These are phyloP conservation scores for Mortierella sp. DNA, from an alignment of 371 early-diverging fungal species.

Conservation along the genomic window DNA sequence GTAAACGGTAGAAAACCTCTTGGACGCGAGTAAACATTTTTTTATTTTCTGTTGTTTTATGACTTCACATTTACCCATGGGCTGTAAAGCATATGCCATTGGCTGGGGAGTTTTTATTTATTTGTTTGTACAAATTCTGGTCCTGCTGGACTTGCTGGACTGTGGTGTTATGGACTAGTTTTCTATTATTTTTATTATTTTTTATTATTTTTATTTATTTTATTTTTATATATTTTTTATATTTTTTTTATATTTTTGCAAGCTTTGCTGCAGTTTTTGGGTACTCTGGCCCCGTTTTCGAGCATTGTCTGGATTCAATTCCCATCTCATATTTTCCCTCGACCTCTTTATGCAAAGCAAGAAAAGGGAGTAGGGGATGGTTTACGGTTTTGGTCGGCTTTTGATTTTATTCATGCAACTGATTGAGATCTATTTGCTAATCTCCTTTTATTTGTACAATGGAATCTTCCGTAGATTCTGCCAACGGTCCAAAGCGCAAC, in stretches of 20 bases:
- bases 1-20: background rate
- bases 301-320: too few relatives aligned
- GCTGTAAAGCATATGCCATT: slow-evolving; percentile 1
- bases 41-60: too few relatives aligned
- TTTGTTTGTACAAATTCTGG: background rate
- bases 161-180: background rate
- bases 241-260: too few relatives aligned
- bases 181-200: background rate
- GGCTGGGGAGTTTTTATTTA: slow-evolving; percentile 5
- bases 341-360: too few relatives aligned
- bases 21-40: background rate
- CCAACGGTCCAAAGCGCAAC: slow-evolving; percentile 75
- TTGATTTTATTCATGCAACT: background rate
- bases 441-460: slow-evolving; percentile 6
- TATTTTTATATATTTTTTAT: background rate
- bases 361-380: too few relatives aligned
- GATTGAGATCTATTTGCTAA: background rate
- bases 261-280: too few relatives aligned
- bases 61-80: slow-evolving; percentile 8
- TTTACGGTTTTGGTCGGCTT: background rate
- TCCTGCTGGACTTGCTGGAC: background rate
- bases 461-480: slow-evolving; percentile 62
- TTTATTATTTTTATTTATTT: background rate
- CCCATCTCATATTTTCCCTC: background rate
- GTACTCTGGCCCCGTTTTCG: too few relatives aligned